Evolutionary conservation across 1,139 yeast genomes (phyloP).

Genomic region (Spathaspora sp.): DNA sequence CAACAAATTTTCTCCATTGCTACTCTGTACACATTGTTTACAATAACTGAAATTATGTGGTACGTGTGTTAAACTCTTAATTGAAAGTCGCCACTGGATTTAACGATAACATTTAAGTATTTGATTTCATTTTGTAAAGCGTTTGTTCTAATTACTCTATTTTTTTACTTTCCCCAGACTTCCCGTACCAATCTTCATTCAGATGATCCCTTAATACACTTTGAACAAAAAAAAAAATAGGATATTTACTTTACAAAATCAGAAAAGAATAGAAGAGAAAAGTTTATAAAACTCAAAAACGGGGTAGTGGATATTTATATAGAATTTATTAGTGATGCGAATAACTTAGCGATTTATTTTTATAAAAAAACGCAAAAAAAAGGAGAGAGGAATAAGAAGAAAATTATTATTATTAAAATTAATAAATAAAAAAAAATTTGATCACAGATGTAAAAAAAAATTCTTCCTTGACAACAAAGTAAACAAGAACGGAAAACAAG

Average conservation of each 20-base stretch:
- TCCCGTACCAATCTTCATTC: neutral
- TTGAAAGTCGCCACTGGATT: neutral
- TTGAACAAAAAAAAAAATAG: neutral
- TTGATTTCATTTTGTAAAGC: neutral
- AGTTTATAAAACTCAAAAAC: neutral
- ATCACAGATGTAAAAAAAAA: neutral
- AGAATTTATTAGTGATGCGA: conserved; percentile 1
- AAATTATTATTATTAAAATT: no score
- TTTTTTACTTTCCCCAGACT: neutral
- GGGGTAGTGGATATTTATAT: neutral
- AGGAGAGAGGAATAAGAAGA: neutral
- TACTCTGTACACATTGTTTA: neutral
- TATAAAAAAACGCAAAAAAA: neutral
- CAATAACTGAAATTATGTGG: neutral
- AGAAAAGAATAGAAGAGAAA: neutral
- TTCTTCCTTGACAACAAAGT: neutral
- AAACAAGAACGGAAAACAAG: neutral
- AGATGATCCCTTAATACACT: neutral
- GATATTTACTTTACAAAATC: neutral
- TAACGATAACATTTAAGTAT: neutral
- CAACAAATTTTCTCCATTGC: neutral
- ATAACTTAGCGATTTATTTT: neutral
- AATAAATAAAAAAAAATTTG: neutral
- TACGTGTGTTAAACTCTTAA: neutral
- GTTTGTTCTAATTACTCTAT: neutral